These are phyloP conservation scores for Flueggea neowawraea DNA, from an alignment of 441 rosid genomes.

Conservation along the genomic window DNA sequence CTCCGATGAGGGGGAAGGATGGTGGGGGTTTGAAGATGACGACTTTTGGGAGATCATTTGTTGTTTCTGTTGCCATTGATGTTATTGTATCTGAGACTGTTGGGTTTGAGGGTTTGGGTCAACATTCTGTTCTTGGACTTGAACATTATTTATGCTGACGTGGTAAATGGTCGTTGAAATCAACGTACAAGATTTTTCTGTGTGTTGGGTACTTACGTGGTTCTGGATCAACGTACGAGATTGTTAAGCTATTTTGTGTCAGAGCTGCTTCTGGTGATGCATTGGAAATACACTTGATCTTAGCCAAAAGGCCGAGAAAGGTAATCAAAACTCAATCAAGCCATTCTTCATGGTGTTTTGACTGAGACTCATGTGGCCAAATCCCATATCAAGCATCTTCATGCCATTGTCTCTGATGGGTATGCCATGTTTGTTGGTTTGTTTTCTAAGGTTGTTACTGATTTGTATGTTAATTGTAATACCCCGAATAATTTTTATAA, in stretches of 20 bases:
- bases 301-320: conserved; percentile 58
- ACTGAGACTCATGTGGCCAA: conserved; percentile 38
- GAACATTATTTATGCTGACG: too few species aligned
- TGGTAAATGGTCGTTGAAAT: too few species aligned
- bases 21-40: conserved; percentile 14
- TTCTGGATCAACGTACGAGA: too few species aligned
- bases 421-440: conserved; percentile 54
- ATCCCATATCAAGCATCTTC: conserved; percentile 58
- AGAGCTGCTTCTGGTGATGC: too few species aligned
- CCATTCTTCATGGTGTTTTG: conserved; percentile 59
- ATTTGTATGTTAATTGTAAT: conserved; percentile 50
- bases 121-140: too few species aligned
- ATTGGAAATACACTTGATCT: conserved; percentile 60
- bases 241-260: too few species aligned
- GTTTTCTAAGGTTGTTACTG: conserved; percentile 37
- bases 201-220: too few species aligned
- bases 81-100: too few species aligned
- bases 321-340: conserved; percentile 52
- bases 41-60: conserved; percentile 19
- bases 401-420: conserved; percentile 74
- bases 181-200: too few species aligned
- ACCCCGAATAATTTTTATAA: too few species aligned
- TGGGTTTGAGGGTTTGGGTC: too few species aligned
- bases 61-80: background rate
- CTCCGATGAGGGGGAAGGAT: conserved; percentile 1